A percentile compares a stretch with the other conserved stretches of the same genome.
phyloP scores from a whole-genome alignment of 305 asterid species.

The Solanum hybrid region DNA sequence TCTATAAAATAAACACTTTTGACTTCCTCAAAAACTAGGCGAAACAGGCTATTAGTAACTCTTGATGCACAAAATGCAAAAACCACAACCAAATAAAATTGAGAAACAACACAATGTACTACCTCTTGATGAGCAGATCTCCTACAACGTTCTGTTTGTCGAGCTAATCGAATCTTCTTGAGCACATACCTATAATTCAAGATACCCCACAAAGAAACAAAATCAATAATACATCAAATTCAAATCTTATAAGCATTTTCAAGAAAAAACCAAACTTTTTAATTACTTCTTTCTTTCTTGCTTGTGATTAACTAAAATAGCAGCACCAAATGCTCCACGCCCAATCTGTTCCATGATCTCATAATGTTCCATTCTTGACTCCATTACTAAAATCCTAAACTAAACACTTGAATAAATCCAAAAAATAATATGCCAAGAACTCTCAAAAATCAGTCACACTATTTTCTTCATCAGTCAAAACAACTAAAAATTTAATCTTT shows the following conservation, averaged over 20 bases:
- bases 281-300: slow-evolving; percentile 67
- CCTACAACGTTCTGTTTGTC: slow-evolving; percentile 95
- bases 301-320: slow-evolving; percentile 88
- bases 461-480: not conserved
- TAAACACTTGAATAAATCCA: not conserved
- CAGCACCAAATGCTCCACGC: slow-evolving; percentile 97
- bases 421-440: not conserved
- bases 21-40: too few species aligned
- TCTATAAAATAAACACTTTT: not conserved
- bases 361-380: slow-evolving; percentile 91
- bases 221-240: slow-evolving; percentile 2
- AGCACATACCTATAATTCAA: slow-evolving; percentile 61
- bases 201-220: slow-evolving; percentile 6
- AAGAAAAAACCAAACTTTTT: not conserved
- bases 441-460: not conserved
- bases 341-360: slow-evolving; percentile 99
- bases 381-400: slow-evolving; percentile 34
- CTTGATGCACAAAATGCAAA: not conserved
- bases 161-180: slow-evolving; percentile 90
- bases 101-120: not conserved
- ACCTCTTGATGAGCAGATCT: slow-evolving; percentile 28
- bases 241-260: not conserved
- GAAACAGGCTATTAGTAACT: not conserved
- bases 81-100: slow-evolving; percentile 2
- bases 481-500: not conserved